Conservation (phyloP, 2,329 filamentous ascomycete species). For the Pestalotiopsis sp. region DNA sequence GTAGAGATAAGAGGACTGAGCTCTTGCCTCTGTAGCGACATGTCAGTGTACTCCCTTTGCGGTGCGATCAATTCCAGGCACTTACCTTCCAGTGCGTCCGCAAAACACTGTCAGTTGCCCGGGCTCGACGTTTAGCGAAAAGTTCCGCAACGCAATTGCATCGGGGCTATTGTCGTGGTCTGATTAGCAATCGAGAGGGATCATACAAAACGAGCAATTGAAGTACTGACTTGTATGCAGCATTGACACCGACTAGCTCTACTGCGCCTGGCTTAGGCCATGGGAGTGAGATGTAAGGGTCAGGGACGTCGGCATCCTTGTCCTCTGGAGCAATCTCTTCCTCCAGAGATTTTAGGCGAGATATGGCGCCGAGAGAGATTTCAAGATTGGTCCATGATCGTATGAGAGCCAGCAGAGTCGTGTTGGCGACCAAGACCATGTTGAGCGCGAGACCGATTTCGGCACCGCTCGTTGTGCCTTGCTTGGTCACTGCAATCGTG, state of each 20-base stretch:
- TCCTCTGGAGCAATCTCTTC: slow-evolving; percentile 25
- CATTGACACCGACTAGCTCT: slow-evolving; percentile 20
- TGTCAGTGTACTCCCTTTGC: neutral
- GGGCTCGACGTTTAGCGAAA: slow-evolving; percentile 33
- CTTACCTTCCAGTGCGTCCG: slow-evolving; percentile 54
- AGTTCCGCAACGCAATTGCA: slow-evolving; percentile 24
- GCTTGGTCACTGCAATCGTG: slow-evolving; percentile 26
- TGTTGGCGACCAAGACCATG: slow-evolving; percentile 36
- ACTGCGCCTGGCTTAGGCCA: slow-evolving; percentile 37
- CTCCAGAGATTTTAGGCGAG: slow-evolving; percentile 34
- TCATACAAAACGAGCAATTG: neutral
- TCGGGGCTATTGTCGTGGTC: slow-evolving; percentile 14
- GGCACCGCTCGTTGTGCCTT: slow-evolving; percentile 26
- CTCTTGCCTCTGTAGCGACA: slow-evolving; percentile 39
- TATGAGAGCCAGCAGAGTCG: slow-evolving; percentile 36
- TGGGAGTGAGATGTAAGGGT: neutral
- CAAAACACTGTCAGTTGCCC: slow-evolving; percentile 54
- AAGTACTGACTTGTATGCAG: neutral
- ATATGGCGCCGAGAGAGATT: slow-evolving; percentile 37
- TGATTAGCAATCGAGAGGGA: neutral
- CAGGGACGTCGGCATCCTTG: neutral
- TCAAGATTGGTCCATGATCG: slow-evolving; percentile 37
- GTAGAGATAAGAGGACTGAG: slow-evolving; percentile 21
- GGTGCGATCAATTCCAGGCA: neutral
- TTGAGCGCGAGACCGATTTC: slow-evolving; percentile 40